A percentile compares a stretch with the other conserved stretches of the same genome.
Evolutionary conservation across 164 flowering plant genomes (phyloP).

Genomic region (Macadamia tetraphylla): DNA sequence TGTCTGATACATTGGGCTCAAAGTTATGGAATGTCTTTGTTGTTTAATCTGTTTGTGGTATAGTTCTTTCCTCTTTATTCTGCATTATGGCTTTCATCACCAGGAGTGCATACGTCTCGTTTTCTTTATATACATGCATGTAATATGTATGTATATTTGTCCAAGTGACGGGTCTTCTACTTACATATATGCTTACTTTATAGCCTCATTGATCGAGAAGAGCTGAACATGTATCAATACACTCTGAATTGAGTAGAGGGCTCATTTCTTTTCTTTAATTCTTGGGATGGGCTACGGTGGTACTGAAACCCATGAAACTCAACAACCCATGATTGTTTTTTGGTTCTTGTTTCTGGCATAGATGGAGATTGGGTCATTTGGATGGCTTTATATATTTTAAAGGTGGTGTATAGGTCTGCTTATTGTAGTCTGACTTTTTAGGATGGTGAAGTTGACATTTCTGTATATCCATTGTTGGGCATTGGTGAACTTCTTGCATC

Average conservation of each 20-base stretch:
- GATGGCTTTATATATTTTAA: background rate
- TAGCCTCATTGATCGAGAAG: background rate
- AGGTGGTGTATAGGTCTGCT: background rate
- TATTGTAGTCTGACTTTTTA: background rate
- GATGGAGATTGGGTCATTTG: slow-evolving; percentile 1
- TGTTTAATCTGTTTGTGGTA: background rate
- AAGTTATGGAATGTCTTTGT: background rate
- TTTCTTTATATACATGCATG: slow-evolving; percentile 14
- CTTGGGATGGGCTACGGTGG: background rate
- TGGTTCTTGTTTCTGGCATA: slow-evolving; percentile 12
- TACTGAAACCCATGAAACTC: background rate
- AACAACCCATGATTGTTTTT: background rate
- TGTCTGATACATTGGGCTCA: background rate
- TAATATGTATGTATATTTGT: slow-evolving; percentile 36
- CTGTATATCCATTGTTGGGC: background rate
- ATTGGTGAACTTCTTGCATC: background rate
- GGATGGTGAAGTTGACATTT: background rate
- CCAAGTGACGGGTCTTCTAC: slow-evolving; percentile 20
- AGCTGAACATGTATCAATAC: slow-evolving; percentile 3
- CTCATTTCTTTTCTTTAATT: too few species aligned
- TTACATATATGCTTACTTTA: background rate
- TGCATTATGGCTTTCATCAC: slow-evolving; percentile 14
- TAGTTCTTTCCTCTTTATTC: background rate
- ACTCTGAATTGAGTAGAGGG: background rate
- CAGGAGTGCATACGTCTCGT: background rate